Percentiles rank a stretch among this genome's conserved stretches.
These are phyloP conservation scores for Boletus sensibilis DNA, from an alignment of 768 basidiomycete species.

Conservation along the genomic window DNA sequence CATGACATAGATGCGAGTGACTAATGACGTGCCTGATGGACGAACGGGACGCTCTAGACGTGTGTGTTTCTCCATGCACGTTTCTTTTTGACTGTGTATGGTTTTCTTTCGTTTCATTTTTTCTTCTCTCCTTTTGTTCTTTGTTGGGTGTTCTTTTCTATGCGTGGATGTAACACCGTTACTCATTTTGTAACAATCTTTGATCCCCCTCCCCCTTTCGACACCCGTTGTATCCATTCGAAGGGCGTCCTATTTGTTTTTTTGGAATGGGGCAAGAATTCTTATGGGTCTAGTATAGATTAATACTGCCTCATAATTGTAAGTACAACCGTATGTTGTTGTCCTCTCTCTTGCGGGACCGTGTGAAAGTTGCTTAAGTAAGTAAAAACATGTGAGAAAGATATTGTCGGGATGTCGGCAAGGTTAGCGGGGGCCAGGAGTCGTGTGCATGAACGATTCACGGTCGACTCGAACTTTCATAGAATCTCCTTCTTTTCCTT, in stretches of 20 bases:
- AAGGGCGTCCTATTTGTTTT: slow-evolving; percentile 9
- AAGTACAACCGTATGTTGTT: slow-evolving; percentile 10
- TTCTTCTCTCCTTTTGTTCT: not conserved
- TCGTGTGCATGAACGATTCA: not conserved
- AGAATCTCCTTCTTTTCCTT: not conserved
- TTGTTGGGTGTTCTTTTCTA: not conserved
- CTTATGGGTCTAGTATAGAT: slow-evolving; percentile 28
- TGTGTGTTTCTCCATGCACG: slow-evolving; percentile 7
- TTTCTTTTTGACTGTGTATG: slow-evolving; percentile 1
- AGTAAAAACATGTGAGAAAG: slow-evolving; percentile 15
- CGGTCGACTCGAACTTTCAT: not conserved
- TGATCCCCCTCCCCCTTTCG: not conserved
- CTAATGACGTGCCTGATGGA: slow-evolving; percentile 14
- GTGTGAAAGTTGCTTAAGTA: not conserved
- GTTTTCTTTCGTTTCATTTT: not conserved
- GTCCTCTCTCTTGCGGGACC: not conserved
- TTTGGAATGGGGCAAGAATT: slow-evolving; percentile 21
- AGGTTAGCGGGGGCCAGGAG: not conserved
- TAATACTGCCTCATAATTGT: slow-evolving; percentile 30
- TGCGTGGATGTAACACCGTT: slow-evolving; percentile 10
- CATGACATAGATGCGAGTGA: slow-evolving; percentile 23
- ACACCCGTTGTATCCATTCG: slow-evolving; percentile 16
- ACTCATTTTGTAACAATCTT: slow-evolving; percentile 2
- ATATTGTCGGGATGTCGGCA: not conserved
- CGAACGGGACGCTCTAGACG: slow-evolving; percentile 27